Evolutionary conservation across 176 grass and related monocot species (phyloP).

Genomic region (Saccharum officinarum): DNA sequence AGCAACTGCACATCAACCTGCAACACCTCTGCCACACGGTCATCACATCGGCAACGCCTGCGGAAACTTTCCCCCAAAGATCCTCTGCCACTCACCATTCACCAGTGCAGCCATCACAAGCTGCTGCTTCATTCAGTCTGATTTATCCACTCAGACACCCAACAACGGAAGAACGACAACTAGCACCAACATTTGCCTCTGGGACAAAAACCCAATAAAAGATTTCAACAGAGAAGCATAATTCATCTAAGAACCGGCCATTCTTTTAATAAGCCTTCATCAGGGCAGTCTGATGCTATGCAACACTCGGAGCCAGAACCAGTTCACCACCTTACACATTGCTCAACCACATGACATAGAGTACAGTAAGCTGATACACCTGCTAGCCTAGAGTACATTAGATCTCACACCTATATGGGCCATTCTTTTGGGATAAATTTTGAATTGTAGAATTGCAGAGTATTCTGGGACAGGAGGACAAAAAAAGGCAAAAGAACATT

Average conservation of each 20-base stretch:
- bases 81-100: not conserved
- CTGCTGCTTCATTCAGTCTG: not conserved
- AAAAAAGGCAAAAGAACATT: not conserved
- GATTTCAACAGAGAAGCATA: not conserved
- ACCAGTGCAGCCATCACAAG: not conserved
- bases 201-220: not conserved
- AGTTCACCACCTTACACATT: not conserved
- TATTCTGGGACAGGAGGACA: not conserved
- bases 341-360: not conserved
- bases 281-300: not conserved
- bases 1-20: not conserved
- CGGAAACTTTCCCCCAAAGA: not conserved
- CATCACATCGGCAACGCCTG: not conserved
- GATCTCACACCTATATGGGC: not conserved
- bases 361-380: not conserved
- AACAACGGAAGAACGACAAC: not conserved
- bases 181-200: not conserved
- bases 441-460: not conserved
- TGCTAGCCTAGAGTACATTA: not conserved
- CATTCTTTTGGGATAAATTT: not conserved
- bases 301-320: not conserved
- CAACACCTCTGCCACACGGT: not conserved
- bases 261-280: not conserved
- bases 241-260: not conserved
- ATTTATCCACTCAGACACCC: not conserved